A percentile compares a stretch with the other conserved stretches of the same genome.
Evolutionary conservation across 768 basidiomycete genomes (phyloP).

Genomic region (Naematelia aurantialba): DNA sequence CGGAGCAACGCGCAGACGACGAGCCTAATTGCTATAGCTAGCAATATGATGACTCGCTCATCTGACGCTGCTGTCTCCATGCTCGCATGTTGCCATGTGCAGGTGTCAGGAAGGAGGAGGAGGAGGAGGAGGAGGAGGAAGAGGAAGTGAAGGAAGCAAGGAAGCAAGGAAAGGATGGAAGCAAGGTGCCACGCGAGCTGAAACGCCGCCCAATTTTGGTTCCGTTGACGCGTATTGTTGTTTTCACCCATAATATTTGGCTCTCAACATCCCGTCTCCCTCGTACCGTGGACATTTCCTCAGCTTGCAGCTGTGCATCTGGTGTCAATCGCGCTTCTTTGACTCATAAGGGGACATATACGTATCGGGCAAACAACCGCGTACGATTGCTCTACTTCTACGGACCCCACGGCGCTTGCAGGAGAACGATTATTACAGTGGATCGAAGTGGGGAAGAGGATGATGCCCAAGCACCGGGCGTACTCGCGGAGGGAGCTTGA

Average conservation of each 20-base stretch:
- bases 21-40: constrained; percentile 16
- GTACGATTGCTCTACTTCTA: too few species aligned
- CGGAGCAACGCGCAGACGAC: constrained; percentile 16
- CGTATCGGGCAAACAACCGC: too few species aligned
- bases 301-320: too few species aligned
- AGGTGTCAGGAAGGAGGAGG: neutral
- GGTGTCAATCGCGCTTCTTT: too few species aligned
- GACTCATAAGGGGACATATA: too few species aligned
- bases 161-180: neutral
- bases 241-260: constrained; percentile 1
- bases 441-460: neutral
- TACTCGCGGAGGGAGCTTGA: constrained; percentile 36
- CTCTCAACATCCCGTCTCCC: neutral
- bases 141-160: neutral
- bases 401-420: neutral
- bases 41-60: constrained; percentile 1
- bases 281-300: too few species aligned
- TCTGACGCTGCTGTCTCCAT: too few species aligned
- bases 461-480: constrained; percentile 18
- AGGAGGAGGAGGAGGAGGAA: neutral
- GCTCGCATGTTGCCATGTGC: neutral
- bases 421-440: neutral
- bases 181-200: neutral
- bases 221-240: constrained; percentile 4
- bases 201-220: neutral